phyloP scores from a whole-genome alignment of 1,284 basidiomycete species.

The Phellinidium pouzarii region DNA sequence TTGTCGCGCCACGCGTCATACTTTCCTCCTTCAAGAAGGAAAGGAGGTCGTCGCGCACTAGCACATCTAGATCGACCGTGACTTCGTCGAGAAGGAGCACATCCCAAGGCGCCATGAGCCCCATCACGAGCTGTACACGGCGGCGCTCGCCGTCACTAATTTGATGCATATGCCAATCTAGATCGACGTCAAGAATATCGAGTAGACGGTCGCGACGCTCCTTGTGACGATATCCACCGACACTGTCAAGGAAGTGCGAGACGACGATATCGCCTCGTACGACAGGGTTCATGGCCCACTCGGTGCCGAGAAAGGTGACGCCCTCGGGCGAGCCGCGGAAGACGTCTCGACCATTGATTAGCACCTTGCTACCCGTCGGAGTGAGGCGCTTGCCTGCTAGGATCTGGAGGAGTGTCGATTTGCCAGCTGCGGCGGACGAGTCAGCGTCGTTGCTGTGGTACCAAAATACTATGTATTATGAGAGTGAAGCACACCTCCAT shows the following conservation, averaged over 20 bases:
- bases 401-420: constrained; percentile 92
- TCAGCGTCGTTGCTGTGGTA: background rate
- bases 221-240: constrained; percentile 93
- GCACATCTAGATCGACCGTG: constrained; percentile 97
- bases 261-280: constrained; percentile 89
- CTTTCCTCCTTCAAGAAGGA: constrained; percentile 85
- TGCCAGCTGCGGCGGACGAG: constrained; percentile 57
- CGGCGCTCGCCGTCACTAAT: constrained; percentile 96
- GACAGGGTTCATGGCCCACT: constrained; percentile 96
- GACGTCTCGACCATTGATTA: constrained; percentile 77
- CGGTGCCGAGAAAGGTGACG: constrained; percentile 87
- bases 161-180: constrained; percentile 88
- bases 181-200: constrained; percentile 89
- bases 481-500: constrained; percentile 65
- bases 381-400: constrained; percentile 87
- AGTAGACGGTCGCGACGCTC: constrained; percentile 81
- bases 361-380: constrained; percentile 51
- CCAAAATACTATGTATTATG: background rate
- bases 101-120: constrained; percentile 94
- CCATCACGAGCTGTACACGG: constrained; percentile 93
- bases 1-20: constrained; percentile 76
- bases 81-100: constrained; percentile 94
- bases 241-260: constrained; percentile 86
- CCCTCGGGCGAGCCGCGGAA: constrained; percentile 71
- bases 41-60: constrained; percentile 89